A percentile compares a stretch with the other conserved stretches of the same genome.
These are phyloP conservation scores for Silene coronaria DNA, from an alignment of 179 eudicot species.

Conservation along the genomic window DNA sequence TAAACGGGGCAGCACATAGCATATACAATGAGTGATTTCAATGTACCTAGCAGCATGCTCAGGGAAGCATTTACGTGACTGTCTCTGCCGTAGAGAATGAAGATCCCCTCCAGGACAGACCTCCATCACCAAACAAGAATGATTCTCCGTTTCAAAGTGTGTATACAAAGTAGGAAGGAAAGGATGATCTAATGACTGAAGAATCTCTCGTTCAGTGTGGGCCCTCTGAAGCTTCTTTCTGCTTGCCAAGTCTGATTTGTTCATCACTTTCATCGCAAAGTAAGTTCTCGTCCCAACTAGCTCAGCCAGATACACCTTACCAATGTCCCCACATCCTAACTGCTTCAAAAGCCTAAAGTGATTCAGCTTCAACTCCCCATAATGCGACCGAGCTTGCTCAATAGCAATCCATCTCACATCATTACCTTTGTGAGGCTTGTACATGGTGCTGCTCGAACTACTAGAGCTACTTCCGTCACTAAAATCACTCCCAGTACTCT, in stretches of 20 bases:
- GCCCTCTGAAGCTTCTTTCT: slow-evolving; percentile 52
- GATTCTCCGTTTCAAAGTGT: slow-evolving; percentile 53
- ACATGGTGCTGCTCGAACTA: slow-evolving; percentile 45
- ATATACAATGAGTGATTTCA: too few relatives aligned
- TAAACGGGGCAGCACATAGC: too few relatives aligned
- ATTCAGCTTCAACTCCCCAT: slow-evolving; percentile 43
- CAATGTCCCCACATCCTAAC: slow-evolving; percentile 54
- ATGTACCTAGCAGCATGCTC: slow-evolving; percentile 50
- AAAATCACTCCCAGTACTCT: slow-evolving; percentile 48
- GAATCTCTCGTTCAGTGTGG: slow-evolving; percentile 51
- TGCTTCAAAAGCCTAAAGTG: slow-evolving; percentile 49
- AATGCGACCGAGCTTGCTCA: slow-evolving; percentile 32
- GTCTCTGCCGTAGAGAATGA: slow-evolving; percentile 52
- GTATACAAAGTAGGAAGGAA: slow-evolving; percentile 52
- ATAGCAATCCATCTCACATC: slow-evolving; percentile 56
- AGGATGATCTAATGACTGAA: slow-evolving; percentile 50
- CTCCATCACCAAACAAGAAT: slow-evolving; percentile 56
- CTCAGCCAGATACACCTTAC: slow-evolving; percentile 50
- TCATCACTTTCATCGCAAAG: slow-evolving; percentile 59
- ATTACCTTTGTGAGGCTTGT: slow-evolving; percentile 50
- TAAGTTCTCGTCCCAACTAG: slow-evolving; percentile 43
- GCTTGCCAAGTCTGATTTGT: slow-evolving; percentile 45
- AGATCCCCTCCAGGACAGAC: slow-evolving; percentile 59
- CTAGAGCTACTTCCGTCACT: slow-evolving; percentile 53
- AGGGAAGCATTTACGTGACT: slow-evolving; percentile 45